Percentiles rank a stretch among this genome's conserved stretches.
Conservation (phyloP, 2,329 filamentous ascomycete species). For the Neonectria coccinea region DNA sequence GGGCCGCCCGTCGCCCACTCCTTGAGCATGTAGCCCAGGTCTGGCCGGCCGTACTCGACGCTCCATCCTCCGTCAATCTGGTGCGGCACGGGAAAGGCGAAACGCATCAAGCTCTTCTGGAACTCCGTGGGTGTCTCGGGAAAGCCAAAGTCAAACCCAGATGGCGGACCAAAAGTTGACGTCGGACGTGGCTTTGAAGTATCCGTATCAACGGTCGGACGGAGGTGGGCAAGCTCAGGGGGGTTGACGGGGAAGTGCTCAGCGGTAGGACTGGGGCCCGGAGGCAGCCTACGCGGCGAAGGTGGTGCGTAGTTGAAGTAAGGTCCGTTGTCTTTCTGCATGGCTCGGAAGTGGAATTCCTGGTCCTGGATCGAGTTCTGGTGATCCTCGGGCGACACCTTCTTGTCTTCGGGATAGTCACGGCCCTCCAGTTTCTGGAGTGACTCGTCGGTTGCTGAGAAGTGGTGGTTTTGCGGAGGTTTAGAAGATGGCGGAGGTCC, state of each 20-base stretch:
- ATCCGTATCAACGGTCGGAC: conserved; percentile 55
- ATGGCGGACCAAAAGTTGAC: conserved; percentile 69
- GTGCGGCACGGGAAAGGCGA: conserved; percentile 80
- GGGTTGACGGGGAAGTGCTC: conserved; percentile 53
- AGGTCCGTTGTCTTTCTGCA: conserved; percentile 62
- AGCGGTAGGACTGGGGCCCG: conserved; percentile 34
- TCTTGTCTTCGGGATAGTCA: conserved; percentile 59
- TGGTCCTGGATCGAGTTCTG: conserved; percentile 48
- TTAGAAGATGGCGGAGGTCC: conserved; percentile 47
- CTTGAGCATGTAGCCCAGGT: conserved; percentile 87
- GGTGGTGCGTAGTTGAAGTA: conserved; percentile 70
- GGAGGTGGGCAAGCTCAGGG: conserved; percentile 69
- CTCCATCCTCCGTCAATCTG: conserved; percentile 85
- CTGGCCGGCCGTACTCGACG: conserved; percentile 91
- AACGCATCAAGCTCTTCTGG: conserved; percentile 90
- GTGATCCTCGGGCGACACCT: conserved; percentile 43
- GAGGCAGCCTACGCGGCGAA: conserved; percentile 54
- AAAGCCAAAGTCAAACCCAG: conserved; percentile 83
- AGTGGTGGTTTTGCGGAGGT: conserved; percentile 47
- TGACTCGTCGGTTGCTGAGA: conserved; percentile 56
- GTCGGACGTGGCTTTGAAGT: conserved; percentile 57
- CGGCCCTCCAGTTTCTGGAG: conserved; percentile 63
- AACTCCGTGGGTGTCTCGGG: conserved; percentile 86
- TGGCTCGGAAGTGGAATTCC: conserved; percentile 70
- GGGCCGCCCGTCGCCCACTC: conserved; percentile 80